Base-by-base conservation (phyloP, 352 stramenopile species). In the Pythium pectinolyticum region DNA sequence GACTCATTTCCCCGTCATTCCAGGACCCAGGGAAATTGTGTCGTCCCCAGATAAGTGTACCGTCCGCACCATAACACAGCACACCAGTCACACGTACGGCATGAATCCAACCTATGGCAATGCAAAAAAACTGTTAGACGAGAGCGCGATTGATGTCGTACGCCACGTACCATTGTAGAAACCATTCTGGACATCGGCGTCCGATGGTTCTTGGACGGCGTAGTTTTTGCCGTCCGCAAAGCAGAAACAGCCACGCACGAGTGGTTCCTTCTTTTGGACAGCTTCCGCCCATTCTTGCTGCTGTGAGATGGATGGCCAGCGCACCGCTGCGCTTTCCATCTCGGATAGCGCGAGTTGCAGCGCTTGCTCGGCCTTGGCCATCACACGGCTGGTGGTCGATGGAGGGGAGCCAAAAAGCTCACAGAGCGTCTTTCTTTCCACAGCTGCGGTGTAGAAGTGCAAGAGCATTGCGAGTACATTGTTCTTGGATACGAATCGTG, bases 401-500 rank as follows among this genome's bases (percentile, higher is more conserved):
- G 24, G 31, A 5, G 25, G 32, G 4, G 34, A 28, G 9, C 51
- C 51, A 43, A 59, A 59, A 7, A 59, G 25, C 31, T 59, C 51
- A n/a, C 37, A 43, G 17, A 59, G 37, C 10, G 51, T 59, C 37
- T 59, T 59, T 8, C 3, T 10, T 32, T 59, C 51, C 3, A 59
- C 37, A 25, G 51, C 32, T 12, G 37, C 51, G 25, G 31, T 59
- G n/a, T 59, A 59, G 51, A 59, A 59, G 17, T 59, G 51, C 15
- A 48, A 32, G 3, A 59, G 19, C 32, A 45, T 48, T 8, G 51
- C 31, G 3, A 59, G 22, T 8, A 43, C 31, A 28, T 39, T 43
- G 24, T 59, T 39, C 35, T 45, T 48, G 24, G 19, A 31, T 6
- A 47, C n/a, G 27, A 59, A 27, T 22, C 50, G 50, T 10, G 50